Evolutionary conservation across 169 alveolate genomes (phyloP).

Genomic region (Plasmodium gonderi): DNA sequence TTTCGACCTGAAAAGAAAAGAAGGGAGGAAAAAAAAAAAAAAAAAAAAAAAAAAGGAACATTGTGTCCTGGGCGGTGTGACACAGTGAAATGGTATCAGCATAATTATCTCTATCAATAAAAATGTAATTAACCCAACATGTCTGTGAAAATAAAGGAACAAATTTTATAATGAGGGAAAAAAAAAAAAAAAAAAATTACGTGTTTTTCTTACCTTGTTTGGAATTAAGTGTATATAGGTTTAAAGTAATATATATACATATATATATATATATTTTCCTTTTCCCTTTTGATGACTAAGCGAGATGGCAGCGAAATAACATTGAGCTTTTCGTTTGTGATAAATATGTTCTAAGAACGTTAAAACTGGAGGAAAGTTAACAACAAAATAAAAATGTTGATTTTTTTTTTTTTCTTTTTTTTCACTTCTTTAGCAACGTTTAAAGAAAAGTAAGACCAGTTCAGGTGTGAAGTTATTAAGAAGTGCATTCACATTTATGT

Average conservation of each 20-base stretch:
- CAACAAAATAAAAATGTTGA: not conserved
- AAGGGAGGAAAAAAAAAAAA: not conserved
- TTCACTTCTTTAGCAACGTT: too few relatives aligned
- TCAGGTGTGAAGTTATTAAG: not conserved
- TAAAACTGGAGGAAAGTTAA: not conserved
- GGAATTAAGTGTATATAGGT: not conserved
- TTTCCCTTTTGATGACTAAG: not conserved
- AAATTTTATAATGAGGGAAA: too few relatives aligned
- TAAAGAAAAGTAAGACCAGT: not conserved
- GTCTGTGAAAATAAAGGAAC: not conserved
- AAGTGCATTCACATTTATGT: not conserved
- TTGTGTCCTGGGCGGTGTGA: not conserved
- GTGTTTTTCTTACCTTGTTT: not conserved
- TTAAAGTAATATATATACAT: not conserved
- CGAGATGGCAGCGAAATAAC: not conserved
- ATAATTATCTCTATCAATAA: too few relatives aligned
- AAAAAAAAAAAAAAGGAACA: not conserved
- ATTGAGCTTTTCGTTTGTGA: not conserved
- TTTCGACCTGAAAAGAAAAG: not conserved
- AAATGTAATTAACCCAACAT: not conserved
- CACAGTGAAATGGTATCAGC: too few relatives aligned
- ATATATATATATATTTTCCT: not conserved
- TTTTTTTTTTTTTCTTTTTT: not conserved
- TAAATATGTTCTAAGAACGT: not conserved
- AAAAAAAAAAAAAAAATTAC: not conserved